Evolutionary conservation across 192 early-diverging fungal genomes (phyloP).

Genomic region (Thoreauomyces humboldtii): DNA sequence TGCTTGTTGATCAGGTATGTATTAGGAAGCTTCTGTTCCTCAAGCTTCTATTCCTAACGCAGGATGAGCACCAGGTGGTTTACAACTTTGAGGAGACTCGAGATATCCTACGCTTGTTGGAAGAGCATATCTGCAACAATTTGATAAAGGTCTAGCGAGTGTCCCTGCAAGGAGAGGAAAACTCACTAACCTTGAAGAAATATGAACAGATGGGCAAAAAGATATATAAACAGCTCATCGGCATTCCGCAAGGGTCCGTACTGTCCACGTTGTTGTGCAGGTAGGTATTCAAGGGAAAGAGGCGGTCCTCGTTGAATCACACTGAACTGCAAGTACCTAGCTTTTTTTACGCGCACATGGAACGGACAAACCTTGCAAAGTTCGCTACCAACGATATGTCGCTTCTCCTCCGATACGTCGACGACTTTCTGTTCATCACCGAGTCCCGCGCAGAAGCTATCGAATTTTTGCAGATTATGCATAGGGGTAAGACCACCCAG

Average conservation of each 20-base stretch:
- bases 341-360: slow-evolving; percentile 78
- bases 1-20: slow-evolving; percentile 66
- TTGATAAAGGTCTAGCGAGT: slow-evolving; percentile 48
- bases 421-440: slow-evolving; percentile 83
- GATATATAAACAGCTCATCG: slow-evolving; percentile 67
- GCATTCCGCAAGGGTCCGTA: slow-evolving; percentile 91
- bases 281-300: slow-evolving; percentile 27
- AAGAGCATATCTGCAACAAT: slow-evolving; percentile 67
- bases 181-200: not conserved
- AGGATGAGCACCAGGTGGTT: slow-evolving; percentile 40
- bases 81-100: slow-evolving; percentile 52
- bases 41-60: not conserved
- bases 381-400: slow-evolving; percentile 42
- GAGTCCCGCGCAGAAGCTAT: slow-evolving; percentile 44
- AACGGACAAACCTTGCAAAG: slow-evolving; percentile 46
- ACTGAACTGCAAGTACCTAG: slow-evolving; percentile 27
- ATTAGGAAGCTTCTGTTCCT: no score
- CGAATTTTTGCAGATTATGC: slow-evolving; percentile 58
- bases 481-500: slow-evolving; percentile 38
- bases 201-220: slow-evolving; percentile 47
- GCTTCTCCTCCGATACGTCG: slow-evolving; percentile 72
- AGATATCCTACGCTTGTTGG: slow-evolving; percentile 46
- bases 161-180: no score
- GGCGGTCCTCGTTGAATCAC: not conserved
- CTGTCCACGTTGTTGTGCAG: slow-evolving; percentile 86